These are phyloP conservation scores for Kalmanozyma brasiliensis DNA, from an alignment of 1,284 basidiomycete genomes.

Conservation along the genomic window DNA sequence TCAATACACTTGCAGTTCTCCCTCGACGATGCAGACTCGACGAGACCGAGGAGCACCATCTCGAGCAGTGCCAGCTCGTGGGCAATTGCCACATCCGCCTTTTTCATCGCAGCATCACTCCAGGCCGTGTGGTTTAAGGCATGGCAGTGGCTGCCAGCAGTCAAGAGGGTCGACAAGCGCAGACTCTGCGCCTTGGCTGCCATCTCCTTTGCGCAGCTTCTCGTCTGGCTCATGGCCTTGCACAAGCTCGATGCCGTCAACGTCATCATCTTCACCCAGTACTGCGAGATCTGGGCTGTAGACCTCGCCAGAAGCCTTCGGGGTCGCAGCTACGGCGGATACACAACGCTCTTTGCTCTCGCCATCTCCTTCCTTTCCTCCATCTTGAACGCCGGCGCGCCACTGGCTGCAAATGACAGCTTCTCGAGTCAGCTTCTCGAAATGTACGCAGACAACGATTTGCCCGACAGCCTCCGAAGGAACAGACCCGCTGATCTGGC, in stretches of 20 bases:
- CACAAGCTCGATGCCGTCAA: slow-evolving; percentile 56
- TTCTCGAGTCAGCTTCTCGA: slow-evolving; percentile 22
- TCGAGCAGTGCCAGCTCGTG: slow-evolving; percentile 41
- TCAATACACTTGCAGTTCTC: slow-evolving; percentile 24
- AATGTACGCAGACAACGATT: slow-evolving; percentile 45
- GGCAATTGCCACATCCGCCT: slow-evolving; percentile 57
- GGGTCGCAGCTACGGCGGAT: slow-evolving; percentile 54
- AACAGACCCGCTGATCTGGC: slow-evolving; percentile 50
- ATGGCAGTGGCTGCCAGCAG: slow-evolving; percentile 59
- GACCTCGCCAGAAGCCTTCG: slow-evolving; percentile 51
- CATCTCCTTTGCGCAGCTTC: slow-evolving; percentile 52
- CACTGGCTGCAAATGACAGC: slow-evolving; percentile 5
- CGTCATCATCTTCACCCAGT: slow-evolving; percentile 65
- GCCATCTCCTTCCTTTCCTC: slow-evolving; percentile 50
- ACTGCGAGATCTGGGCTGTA: slow-evolving; percentile 65
- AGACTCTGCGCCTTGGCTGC: slow-evolving; percentile 48
- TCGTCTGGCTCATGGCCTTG: slow-evolving; percentile 64
- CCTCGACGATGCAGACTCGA: not conserved
- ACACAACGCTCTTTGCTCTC: slow-evolving; percentile 54
- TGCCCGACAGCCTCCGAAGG: slow-evolving; percentile 45
- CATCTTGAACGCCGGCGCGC: slow-evolving; percentile 30
- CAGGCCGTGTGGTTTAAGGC: slow-evolving; percentile 56
- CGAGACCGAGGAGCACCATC: not conserved
- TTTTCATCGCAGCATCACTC: slow-evolving; percentile 54
- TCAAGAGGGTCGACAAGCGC: slow-evolving; percentile 41